Evolutionary conservation across 306 rosid genomes (phyloP).

Genomic region (Amphicarpaea edgeworthii): DNA sequence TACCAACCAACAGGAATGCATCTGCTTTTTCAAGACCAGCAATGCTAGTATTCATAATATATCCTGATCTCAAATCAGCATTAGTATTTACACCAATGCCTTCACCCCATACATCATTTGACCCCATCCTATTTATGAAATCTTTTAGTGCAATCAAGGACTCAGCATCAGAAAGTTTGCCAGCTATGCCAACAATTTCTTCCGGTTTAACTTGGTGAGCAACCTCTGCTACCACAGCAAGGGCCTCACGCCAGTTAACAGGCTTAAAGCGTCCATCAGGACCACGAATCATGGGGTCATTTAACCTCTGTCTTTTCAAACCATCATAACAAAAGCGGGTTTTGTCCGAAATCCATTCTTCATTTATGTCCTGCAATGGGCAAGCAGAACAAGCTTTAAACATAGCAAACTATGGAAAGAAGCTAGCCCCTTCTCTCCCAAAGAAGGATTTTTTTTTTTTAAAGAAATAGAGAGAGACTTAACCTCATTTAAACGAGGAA

Average conservation of each 20-base stretch:
- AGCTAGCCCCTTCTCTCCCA: neutral
- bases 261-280: conserved; percentile 91
- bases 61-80: conserved; percentile 95
- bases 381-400: conserved; percentile 34
- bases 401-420: conserved; percentile 2
- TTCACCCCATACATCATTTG: conserved; percentile 94
- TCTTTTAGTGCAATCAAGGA: conserved; percentile 96
- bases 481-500: conserved; percentile 97
- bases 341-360: conserved; percentile 99
- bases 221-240: conserved; percentile 84
- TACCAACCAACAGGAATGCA: conserved; percentile 91
- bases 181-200: conserved; percentile 92
- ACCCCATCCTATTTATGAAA: conserved; percentile 88
- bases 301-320: conserved; percentile 97
- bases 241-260: conserved; percentile 97
- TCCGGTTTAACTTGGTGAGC: conserved; percentile 77
- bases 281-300: conserved; percentile 98
- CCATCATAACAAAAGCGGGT: conserved; percentile 98
- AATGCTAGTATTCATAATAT: conserved; percentile 86
- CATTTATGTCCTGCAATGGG: conserved; percentile 85
- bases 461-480: neutral
- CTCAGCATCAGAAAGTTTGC: conserved; percentile 96
- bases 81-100: conserved; percentile 70
- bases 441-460: neutral
- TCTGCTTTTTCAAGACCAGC: conserved; percentile 96